Evolutionary conservation across 495 filamentous ascomycete genomes (phyloP), one percentile per base, ranked within the genome.

Genomic region (Hamigera avellanea): DNA sequence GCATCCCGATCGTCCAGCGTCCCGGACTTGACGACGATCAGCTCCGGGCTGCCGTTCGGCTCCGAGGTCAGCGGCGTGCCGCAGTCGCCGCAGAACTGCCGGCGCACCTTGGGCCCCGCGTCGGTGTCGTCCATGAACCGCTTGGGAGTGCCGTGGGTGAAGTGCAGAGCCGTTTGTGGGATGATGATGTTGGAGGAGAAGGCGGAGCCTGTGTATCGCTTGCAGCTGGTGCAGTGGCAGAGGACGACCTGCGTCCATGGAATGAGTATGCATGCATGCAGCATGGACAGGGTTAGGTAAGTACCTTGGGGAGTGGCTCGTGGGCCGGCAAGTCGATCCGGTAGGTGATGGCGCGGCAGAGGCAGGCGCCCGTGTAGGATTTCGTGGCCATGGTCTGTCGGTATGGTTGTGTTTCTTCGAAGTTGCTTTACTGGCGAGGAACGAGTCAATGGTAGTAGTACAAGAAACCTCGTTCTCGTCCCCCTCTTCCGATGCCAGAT

Each of bases 181-280:
- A 55, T 36, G 33, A 55, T 31, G 25, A 55, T 41, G 33, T 55
- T 55, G 25, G 54, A 35, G 9, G 49, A 53, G 40, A 53, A 58
- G 30, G 36, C 35, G 27, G 49, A 43, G 41, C 54, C 52, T 3
- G 52, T 53, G 39, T 51, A 44, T 14, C 46, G 49, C 28, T 58
- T 55, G 47, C 54, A 58, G 36, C 30, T 50, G 13, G 33, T 51
- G 45, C 54, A 58, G 54, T 58, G 52, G 35, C 54, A 58, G 45
- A 52, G 26, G 21, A 46, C 36, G 10, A 57, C 14, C 54, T 54
- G n/a, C n/a, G n/a, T n/a, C n/a, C n/a, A n/a, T n/a, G n/a, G 19
- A 12, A 32, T 2, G 27, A 30, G 27, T 6, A n/a, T 5, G 14
- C 4, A 30, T 6, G 5, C 3, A 6, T 3, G 4, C 7, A 19